These are phyloP conservation scores for Prunus persica DNA, from an alignment of 306 rosid genomes.

Conservation along the genomic window Prunus_persica_NCBIv2 NC_034013.1:10257001-10257500, in stretches of 20 bases:
- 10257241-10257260: slow-evolving; percentile 50
- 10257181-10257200: slow-evolving; percentile 2
- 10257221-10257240: slow-evolving; percentile 47
- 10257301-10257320: slow-evolving; percentile 56
- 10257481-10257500: too few relatives aligned
- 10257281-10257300: slow-evolving; percentile 91
- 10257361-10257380: slow-evolving; percentile 7
- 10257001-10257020: neutral
- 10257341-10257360: slow-evolving; percentile 20
- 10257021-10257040: neutral
- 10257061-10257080: slow-evolving; percentile 9
- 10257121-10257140: neutral
- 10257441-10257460: too few relatives aligned
- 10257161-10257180: neutral
- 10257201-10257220: slow-evolving; percentile 33
- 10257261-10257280: slow-evolving; percentile 46
- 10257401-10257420: too few relatives aligned
- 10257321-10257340: slow-evolving; percentile 38
- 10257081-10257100: slow-evolving; percentile 5
- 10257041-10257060: neutral
- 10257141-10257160: neutral
- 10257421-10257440: too few relatives aligned
- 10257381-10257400: too few relatives aligned
- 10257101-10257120: neutral
- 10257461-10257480: too few relatives aligned